Base-by-base conservation (phyloP, 2,329 filamentous ascomycete species). In the Fusarium fujikuroi region DNA sequence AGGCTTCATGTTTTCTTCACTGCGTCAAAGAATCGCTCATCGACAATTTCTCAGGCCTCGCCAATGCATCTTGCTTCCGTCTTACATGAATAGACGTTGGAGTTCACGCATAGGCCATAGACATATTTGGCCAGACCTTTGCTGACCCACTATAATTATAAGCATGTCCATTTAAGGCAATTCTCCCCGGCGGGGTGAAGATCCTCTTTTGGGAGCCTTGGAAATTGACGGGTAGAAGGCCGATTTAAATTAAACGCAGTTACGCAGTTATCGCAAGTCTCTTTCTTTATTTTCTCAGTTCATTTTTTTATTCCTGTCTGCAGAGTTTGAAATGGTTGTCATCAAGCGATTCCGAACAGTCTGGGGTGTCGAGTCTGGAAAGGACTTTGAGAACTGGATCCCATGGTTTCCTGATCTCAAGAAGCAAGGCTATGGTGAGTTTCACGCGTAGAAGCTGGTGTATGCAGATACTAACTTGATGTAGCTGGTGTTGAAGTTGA, bases 41-140 rank as follows among this genome's bases (percentile, higher is more conserved):
- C 1, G 0, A 16, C 1, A 7, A 23, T 16, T 23, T 9, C 15
- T 42, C 9, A 0, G 7, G 0, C 5, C 9, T 42, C 9, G 0
- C 1, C 14, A 11, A 42, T 7, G 15, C 1, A 23, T 11, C 6
- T 23, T 23, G 9, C 14, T 42, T 42, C 4, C 0, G 9, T 7
- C 2, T 23, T 16, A 11, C 9, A 23, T 16, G 2, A 42, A 42
- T 1, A 42, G 3, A 16, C 3, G 3, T 23, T 16, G 15, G 1
- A 42, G 1, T 42, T 23, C 23, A 23, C n/a, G 15, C 9, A 23
- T 16, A 5, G 9, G 0, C 40, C 9, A 10, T 42, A n/a, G 21
- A 14, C 19, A 40, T n/a, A n/a, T 6, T 9, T 40, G 7, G 8
- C 7, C 14, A 10, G 25, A 28, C 4, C 3, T 28, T 11, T 8